These are phyloP conservation scores for Fusarium pseudonygamai DNA, from an alignment of 2,329 filamentous ascomycete genomes.

Conservation along the genomic window DNA sequence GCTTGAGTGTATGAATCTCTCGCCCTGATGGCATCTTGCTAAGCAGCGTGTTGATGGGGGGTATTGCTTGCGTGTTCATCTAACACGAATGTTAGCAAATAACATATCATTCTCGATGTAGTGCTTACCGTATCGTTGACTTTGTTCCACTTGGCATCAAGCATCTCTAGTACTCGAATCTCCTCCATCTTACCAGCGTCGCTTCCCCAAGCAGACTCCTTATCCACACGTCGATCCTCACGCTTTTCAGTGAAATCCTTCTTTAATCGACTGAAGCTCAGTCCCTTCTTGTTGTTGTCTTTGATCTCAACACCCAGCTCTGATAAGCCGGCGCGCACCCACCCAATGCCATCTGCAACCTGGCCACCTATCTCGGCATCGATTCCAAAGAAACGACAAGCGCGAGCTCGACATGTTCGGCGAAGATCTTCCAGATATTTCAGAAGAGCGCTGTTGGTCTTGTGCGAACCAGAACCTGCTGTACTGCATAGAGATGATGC, in stretches of 20 bases:
- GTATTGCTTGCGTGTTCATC: slow-evolving; percentile 83
- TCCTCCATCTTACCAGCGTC: slow-evolving; percentile 90
- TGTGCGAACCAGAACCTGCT: slow-evolving; percentile 52
- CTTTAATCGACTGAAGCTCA: slow-evolving; percentile 71
- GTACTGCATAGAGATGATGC: slow-evolving; percentile 65
- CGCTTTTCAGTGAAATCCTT: slow-evolving; percentile 79
- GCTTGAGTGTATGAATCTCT: slow-evolving; percentile 80
- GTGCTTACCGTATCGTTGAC: slow-evolving; percentile 85
- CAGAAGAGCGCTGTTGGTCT: slow-evolving; percentile 71
- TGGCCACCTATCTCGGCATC: slow-evolving; percentile 86
- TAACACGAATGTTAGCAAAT: slow-evolving; percentile 47
- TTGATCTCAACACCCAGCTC: slow-evolving; percentile 73
- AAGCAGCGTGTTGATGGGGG: slow-evolving; percentile 75
- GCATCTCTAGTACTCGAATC: slow-evolving; percentile 82
- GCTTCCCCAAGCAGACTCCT: slow-evolving; percentile 76
- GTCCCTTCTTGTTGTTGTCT: slow-evolving; percentile 60
- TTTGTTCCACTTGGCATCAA: slow-evolving; percentile 89
- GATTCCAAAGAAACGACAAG: slow-evolving; percentile 89
- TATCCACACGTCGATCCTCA: slow-evolving; percentile 83
- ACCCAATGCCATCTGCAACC: slow-evolving; percentile 86
- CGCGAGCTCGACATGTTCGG: slow-evolving; percentile 80
- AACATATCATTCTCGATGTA: rapidly evolving
- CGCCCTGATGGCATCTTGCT: slow-evolving; percentile 86
- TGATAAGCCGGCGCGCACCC: slow-evolving; percentile 80
- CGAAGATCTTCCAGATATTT: slow-evolving; percentile 81